phyloP scores from a whole-genome alignment of 805 yeast species.

The Nematodospora valgi region DNA sequence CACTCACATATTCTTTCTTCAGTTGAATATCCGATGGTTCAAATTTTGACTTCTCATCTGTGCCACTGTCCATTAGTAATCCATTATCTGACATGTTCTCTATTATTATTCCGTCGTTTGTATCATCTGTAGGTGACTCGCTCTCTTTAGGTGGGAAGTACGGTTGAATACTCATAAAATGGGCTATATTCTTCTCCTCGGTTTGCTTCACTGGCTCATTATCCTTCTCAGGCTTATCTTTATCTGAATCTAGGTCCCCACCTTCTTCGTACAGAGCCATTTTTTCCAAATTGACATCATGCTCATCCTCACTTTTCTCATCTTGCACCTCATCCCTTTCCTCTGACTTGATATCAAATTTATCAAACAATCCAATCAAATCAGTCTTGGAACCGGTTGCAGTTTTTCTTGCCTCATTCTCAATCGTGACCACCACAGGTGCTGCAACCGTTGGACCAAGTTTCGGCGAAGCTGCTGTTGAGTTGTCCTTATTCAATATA shows the following conservation, averaged over 20 bases:
- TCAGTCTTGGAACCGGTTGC: constrained; percentile 13
- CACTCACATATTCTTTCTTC: not conserved
- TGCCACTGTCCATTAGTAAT: too few species aligned
- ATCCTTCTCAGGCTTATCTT: not conserved
- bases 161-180: constrained; percentile 19
- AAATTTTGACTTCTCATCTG: not conserved
- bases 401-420: constrained; percentile 7
- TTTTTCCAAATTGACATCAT: constrained; percentile 3
- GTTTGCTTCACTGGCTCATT: not conserved
- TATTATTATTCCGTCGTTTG: too few species aligned
- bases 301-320: not conserved
- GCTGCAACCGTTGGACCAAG: constrained; percentile 10
- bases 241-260: not conserved
- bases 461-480: constrained; percentile 11
- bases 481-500: not conserved
- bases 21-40: not conserved
- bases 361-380: constrained; percentile 33
- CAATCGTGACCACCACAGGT: constrained; percentile 20
- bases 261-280: constrained; percentile 6
- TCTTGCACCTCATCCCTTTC: not conserved
- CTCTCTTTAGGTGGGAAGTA: constrained; percentile 12
- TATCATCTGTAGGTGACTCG: not conserved
- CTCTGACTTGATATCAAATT: constrained; percentile 24
- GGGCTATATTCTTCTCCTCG: not conserved
- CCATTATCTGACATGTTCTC: not conserved